Percentiles rank a stretch among this genome's conserved stretches.
phyloP scores from a whole-genome alignment of 768 basidiomycete genomes.

The Phallus indusiatus region DNA sequence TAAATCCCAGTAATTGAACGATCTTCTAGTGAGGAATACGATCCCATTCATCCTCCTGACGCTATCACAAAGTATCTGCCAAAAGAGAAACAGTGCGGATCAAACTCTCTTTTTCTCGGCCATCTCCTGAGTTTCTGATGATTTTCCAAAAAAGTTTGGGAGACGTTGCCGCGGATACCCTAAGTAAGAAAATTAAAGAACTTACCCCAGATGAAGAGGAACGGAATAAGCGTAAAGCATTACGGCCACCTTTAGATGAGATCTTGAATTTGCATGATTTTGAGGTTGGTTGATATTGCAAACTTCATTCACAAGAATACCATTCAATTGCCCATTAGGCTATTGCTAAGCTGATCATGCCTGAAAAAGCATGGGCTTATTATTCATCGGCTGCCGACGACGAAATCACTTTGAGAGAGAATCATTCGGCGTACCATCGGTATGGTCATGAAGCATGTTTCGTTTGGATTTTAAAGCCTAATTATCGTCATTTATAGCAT shows the following conservation, averaged over 20 bases:
- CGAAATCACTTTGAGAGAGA: conserved; percentile 84
- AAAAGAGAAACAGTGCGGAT: conserved; percentile 69
- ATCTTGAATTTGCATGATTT: conserved; percentile 92
- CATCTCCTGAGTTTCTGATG: background rate
- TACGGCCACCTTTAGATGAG: conserved; percentile 64
- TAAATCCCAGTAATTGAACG: background rate
- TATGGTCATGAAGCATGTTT: conserved; percentile 16
- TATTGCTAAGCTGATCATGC: conserved; percentile 73
- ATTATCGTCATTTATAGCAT: conserved; percentile 28
- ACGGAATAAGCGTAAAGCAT: conserved; percentile 49
- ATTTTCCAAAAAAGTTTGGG: conserved; percentile 40
- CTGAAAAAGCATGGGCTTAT: conserved; percentile 90
- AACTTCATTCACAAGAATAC: background rate
- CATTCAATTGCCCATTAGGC: conserved; percentile 35
- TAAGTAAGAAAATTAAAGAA: conserved; percentile 50
- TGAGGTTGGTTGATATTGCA: conserved; percentile 44
- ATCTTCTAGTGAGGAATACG: conserved; percentile 58
- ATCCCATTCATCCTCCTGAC: conserved; percentile 82
- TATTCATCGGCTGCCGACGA: conserved; percentile 97
- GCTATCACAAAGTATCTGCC: conserved; percentile 70
- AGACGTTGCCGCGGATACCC: conserved; percentile 56
- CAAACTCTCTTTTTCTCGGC: background rate
- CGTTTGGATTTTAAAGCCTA: background rate
- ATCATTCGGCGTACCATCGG: conserved; percentile 89
- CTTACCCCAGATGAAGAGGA: conserved; percentile 65